Evolutionary conservation across 1,139 yeast species (phyloP).

Genomic region (Pneumocystis jirovecii): DNA sequence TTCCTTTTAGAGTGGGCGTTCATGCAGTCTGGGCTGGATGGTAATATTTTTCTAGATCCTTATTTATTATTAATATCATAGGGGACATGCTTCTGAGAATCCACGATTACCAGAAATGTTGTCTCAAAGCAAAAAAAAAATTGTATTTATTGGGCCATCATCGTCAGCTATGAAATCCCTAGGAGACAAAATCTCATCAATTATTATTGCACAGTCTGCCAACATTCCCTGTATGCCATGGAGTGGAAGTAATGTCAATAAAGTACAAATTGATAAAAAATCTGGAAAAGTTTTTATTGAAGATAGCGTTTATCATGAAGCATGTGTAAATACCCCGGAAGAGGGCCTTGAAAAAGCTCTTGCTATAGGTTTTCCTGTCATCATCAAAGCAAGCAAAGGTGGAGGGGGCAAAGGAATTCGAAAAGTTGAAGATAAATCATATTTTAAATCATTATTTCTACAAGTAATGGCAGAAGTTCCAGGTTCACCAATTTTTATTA

Average conservation of each 20-base stretch:
- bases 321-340: constrained; percentile 74
- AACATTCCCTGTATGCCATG: constrained; percentile 96
- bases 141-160: constrained; percentile 93
- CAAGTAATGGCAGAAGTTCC: constrained; percentile 94
- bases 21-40: constrained; percentile 99
- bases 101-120: constrained; percentile 84
- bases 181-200: constrained; percentile 93
- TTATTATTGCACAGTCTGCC: constrained; percentile 97
- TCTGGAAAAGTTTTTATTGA: constrained; percentile 79
- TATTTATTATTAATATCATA: background rate
- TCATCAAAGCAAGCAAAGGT: constrained; percentile 96
- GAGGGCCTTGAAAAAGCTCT: constrained; percentile 77
- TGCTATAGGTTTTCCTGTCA: constrained; percentile 84
- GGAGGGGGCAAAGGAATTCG: constrained; percentile 99
- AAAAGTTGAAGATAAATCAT: constrained; percentile 67
- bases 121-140: constrained; percentile 77
- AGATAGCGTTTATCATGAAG: constrained; percentile 66
- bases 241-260: constrained; percentile 94
- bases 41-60: constrained; percentile 1
- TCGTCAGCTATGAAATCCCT: constrained; percentile 98
- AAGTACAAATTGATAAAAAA: constrained; percentile 49
- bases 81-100: constrained; percentile 99
- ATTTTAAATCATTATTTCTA: constrained; percentile 53
- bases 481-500: constrained; percentile 87
- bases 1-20: constrained; percentile 41